These are phyloP conservation scores for Spathaspora girioi DNA, from an alignment of 805 yeast species.

Conservation along the genomic window DNA sequence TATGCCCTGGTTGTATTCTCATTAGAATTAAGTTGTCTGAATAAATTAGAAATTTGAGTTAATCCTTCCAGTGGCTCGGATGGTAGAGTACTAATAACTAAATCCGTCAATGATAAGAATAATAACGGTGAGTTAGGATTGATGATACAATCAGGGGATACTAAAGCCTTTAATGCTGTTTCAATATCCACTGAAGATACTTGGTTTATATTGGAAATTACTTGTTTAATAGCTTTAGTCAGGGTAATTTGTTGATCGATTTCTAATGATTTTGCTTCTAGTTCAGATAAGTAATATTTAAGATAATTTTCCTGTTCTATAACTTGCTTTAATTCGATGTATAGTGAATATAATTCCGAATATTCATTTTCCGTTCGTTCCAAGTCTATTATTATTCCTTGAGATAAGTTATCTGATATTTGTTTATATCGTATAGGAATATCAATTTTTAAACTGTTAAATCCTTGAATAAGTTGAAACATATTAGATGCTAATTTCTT, in stretches of 20 bases:
- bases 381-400: neutral
- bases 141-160: neutral
- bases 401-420: neutral
- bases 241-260: neutral
- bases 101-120: neutral
- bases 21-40: neutral
- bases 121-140: neutral
- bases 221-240: neutral
- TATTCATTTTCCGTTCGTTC: neutral
- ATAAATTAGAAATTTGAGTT: too few species aligned
- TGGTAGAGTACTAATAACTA: too few species aligned
- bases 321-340: neutral
- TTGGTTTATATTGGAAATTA: neutral
- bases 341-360: neutral
- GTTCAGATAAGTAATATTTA: neutral
- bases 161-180: neutral
- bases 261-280: neutral
- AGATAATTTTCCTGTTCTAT: neutral
- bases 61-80: too few species aligned
- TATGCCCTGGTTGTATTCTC: neutral
- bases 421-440: neutral
- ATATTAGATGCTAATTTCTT: neutral
- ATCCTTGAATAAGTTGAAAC: neutral
- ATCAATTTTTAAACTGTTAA: slow-evolving; percentile 1
- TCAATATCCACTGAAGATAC: neutral